These are phyloP conservation scores for Calocera viscosa DNA, from an alignment of 768 basidiomycete genomes.

Conservation along the genomic window DNA sequence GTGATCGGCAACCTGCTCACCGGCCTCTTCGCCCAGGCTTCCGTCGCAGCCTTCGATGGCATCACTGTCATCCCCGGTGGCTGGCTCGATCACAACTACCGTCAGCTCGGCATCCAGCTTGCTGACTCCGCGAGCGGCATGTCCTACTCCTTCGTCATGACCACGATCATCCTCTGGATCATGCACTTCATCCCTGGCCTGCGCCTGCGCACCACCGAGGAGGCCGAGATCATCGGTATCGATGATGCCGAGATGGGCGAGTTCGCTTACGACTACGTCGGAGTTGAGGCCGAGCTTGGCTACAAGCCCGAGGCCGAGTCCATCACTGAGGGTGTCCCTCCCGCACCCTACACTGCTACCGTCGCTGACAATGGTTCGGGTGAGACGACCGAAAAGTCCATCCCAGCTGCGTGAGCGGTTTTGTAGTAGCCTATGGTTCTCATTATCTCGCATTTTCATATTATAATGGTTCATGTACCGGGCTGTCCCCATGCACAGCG, in stretches of 20 bases:
- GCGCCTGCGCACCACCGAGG: constrained; percentile 44
- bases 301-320: constrained; percentile 16
- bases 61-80: constrained; percentile 51
- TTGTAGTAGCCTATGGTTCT: background rate
- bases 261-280: constrained; percentile 79
- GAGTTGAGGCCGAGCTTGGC: constrained; percentile 45
- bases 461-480: constrained; percentile 3
- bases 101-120: constrained; percentile 76
- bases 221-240: constrained; percentile 53
- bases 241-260: constrained; percentile 88
- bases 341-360: background rate
- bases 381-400: background rate
- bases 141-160: constrained; percentile 61
- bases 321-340: background rate
- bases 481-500: background rate
- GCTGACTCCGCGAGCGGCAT: constrained; percentile 59
- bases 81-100: constrained; percentile 56
- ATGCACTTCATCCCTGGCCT: constrained; percentile 82
- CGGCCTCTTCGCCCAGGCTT: constrained; percentile 67
- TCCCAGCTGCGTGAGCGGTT: constrained; percentile 1
- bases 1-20: constrained; percentile 73
- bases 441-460: constrained; percentile 5
- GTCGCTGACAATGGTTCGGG: background rate
- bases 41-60: constrained; percentile 72
- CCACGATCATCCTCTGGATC: constrained; percentile 70